These are phyloP conservation scores for Amaranthus palmeri DNA, from an alignment of 148 eudicot genomes.

Conservation along the genomic window DNA sequence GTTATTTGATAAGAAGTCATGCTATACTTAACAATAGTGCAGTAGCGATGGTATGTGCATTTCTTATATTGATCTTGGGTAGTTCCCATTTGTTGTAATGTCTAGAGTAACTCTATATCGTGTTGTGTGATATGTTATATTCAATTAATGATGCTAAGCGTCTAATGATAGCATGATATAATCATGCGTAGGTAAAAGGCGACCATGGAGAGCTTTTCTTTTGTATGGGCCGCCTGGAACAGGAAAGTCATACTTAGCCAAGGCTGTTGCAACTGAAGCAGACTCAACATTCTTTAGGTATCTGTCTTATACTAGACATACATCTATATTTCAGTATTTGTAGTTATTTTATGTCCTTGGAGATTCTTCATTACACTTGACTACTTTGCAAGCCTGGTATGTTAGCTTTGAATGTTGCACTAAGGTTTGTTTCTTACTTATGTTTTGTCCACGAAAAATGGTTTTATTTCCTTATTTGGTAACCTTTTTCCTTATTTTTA, in stretches of 20 bases:
- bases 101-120: neutral
- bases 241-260: constrained; percentile 95
- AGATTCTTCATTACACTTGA: too few species aligned
- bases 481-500: too few species aligned
- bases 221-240: constrained; percentile 98
- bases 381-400: too few species aligned
- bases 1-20: neutral
- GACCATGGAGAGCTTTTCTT: constrained; percentile 99
- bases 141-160: neutral
- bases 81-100: neutral
- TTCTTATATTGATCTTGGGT: neutral
- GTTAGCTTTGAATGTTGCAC: too few species aligned
- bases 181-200: constrained; percentile 63
- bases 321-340: neutral
- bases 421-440: too few species aligned
- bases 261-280: constrained; percentile 99
- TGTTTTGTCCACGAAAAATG: too few species aligned
- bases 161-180: constrained; percentile 9
- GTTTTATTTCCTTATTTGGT: too few species aligned
- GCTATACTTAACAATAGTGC: neutral
- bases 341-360: neutral
- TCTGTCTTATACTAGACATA: neutral
- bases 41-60: neutral
- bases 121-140: neutral
- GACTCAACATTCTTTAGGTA: constrained; percentile 97